Conservation (phyloP, 176 grass and related monocot species). For the Sorghum bicolor region DNA sequence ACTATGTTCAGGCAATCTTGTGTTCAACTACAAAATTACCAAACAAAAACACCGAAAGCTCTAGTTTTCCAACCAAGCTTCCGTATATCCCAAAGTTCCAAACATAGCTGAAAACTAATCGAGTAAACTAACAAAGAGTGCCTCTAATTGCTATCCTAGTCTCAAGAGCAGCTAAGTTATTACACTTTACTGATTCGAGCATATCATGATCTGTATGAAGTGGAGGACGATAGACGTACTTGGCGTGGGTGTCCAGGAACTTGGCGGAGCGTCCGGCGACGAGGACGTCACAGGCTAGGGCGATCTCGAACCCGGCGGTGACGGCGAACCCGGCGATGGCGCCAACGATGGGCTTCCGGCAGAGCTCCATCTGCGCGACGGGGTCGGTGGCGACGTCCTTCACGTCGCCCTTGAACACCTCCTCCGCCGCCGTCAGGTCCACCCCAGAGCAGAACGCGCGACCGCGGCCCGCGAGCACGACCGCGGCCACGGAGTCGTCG, state of each 20-base stretch:
- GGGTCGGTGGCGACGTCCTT: slow-evolving; percentile 61
- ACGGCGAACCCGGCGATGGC: slow-evolving; percentile 78
- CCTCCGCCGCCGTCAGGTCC: slow-evolving; percentile 72
- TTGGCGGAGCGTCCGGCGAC: slow-evolving; percentile 77
- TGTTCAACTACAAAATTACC: not conserved
- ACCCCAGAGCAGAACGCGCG: slow-evolving; percentile 92
- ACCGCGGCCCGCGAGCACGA: slow-evolving; percentile 66
- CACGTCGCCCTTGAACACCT: slow-evolving; percentile 95
- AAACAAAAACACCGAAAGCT: not conserved
- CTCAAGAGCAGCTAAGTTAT: not conserved
- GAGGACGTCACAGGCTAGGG: slow-evolving; percentile 79
- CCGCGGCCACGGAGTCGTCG: slow-evolving; percentile 55
- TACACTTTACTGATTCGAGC: not conserved
- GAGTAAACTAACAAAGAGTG: not conserved
- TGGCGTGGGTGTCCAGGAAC: slow-evolving; percentile 89
- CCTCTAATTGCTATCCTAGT: not conserved
- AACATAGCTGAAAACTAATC: not conserved
- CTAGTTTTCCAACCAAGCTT: not conserved
- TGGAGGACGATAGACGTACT: slow-evolving; percentile 28
- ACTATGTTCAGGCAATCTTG: not conserved
- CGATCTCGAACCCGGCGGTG: slow-evolving; percentile 89
- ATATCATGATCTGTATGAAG: not conserved
- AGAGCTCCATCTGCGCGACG: slow-evolving; percentile 70
- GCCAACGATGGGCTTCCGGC: slow-evolving; percentile 79
- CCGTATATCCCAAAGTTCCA: not conserved